Evolutionary conservation across 192 early-diverging fungal species (phyloP).

Genomic region (Gigaspora rosea): DNA sequence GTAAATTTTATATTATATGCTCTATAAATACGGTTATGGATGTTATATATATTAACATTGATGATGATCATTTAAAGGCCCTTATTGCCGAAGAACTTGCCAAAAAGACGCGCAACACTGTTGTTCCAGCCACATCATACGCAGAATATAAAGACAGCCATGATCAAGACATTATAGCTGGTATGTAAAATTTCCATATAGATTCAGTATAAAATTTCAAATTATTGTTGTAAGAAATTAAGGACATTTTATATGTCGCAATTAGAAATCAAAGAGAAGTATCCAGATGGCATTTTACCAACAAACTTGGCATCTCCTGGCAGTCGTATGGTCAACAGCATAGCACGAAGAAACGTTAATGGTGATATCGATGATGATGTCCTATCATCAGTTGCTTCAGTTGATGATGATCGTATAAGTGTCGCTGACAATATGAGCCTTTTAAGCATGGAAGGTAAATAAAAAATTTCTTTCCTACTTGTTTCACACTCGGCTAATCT

Average conservation of each 20-base stretch:
- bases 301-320: conserved; percentile 18
- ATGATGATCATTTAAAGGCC: conserved; percentile 7
- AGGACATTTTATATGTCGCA: background rate
- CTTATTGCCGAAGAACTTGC: conserved; percentile 57
- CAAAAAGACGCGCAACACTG: conserved; percentile 33
- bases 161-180: conserved; percentile 60
- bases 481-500: background rate
- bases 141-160: conserved; percentile 58
- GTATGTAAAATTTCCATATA: conserved; percentile 37
- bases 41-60: background rate
- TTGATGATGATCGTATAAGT: conserved; percentile 38
- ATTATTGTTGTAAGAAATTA: background rate
- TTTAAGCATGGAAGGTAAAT: conserved; percentile 59
- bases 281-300: conserved; percentile 28
- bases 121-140: conserved; percentile 55
- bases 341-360: conserved; percentile 30
- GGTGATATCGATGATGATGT: conserved; percentile 34
- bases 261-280: conserved; percentile 31
- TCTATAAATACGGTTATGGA: background rate
- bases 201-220: background rate
- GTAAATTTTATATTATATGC: background rate
- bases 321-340: conserved; percentile 20
- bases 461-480: background rate
- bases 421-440: conserved; percentile 63
- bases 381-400: conserved; percentile 5